Base-by-base conservation (phyloP, 805 yeast species). In the Diddensiella santjacobensis region DNA sequence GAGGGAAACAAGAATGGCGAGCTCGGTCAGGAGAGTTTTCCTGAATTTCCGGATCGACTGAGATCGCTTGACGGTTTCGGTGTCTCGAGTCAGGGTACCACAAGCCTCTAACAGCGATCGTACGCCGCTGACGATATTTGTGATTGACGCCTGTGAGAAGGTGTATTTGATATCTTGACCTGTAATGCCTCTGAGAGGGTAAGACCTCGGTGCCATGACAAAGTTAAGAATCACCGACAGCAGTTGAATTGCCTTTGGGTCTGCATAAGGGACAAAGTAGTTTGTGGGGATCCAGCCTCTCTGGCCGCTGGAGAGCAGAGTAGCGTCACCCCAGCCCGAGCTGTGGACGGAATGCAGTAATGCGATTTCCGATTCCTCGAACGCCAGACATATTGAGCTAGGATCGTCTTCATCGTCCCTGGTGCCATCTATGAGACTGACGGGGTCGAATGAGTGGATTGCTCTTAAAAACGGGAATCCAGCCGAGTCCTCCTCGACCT, bases 251-350 rank as follows among this genome's bases (percentile, higher is more conserved):
- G 65, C 63, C 38, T 59, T 60, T 22, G 61, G 54, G 45, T 69
- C 70, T 22, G 60, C 58, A 53, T 62, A 68, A 4, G 70, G 65
- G 35, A 59, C 57, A 52, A 70, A 70, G 53, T 67, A 70, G 57
- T 69, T 69, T 31, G 68, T 59, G 17, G 74, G 74, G 29, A 71
- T 60, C 74, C 74, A 71, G 39, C 75, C 75, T 10, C 73, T 61
- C 13, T 57, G 56, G 45, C 67, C 68, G 2, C 67, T 53, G 22
- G 58, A 48, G 18, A 69, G 60, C 36, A 66, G 51, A 3, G 73
- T 66, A 6, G 70, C 73, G 47, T 71, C 73, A 22, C 68, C 71
- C 75, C 75, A 71, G 43, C 74, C 75, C 2, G 71, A 59, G n/a
- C 62, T 44, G 49, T 70, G 73, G n/a, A 66, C 56, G 15, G 64